Evolutionary conservation across 768 basidiomycete species (phyloP).

Genomic region (Amanita thiersii): DNA sequence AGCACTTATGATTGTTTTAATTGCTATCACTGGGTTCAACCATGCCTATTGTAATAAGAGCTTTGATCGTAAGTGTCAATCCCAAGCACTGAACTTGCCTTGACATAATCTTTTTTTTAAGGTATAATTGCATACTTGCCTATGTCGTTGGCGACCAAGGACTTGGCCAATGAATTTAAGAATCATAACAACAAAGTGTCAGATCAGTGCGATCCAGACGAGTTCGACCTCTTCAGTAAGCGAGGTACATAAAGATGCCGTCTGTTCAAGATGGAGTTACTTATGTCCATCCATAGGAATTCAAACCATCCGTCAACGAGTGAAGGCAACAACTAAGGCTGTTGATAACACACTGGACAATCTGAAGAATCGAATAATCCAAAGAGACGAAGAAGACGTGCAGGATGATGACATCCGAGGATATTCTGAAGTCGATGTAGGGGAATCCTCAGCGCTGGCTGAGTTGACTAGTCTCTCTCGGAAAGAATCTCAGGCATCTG

Average conservation of each 20-base stretch:
- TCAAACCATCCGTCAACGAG: neutral
- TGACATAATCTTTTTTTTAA: constrained; percentile 12
- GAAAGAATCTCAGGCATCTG: constrained; percentile 11
- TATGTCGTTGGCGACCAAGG: constrained; percentile 54
- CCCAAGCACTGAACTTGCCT: no score
- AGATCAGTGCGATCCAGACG: neutral
- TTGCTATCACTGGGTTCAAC: constrained; percentile 29
- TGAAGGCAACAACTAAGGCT: constrained; percentile 14
- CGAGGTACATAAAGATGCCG: neutral
- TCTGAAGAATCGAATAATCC: constrained; percentile 21
- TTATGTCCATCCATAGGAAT: neutral
- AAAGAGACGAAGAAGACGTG: constrained; percentile 13
- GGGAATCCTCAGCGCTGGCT: neutral
- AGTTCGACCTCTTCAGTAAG: constrained; percentile 3
- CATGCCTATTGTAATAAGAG: constrained; percentile 27
- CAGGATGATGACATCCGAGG: constrained; percentile 2
- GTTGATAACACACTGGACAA: constrained; percentile 22
- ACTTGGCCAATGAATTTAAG: constrained; percentile 33
- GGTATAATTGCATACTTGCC: constrained; percentile 49
- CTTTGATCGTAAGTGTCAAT: no score
- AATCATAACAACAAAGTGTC: constrained; percentile 5
- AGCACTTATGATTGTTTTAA: constrained; percentile 49
- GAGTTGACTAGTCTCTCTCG: neutral
- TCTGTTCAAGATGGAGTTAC: neutral
- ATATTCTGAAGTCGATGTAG: neutral